Evolutionary conservation across 495 filamentous ascomycete genomes (phyloP).

Genomic region (Podospora pseudocomata): DNA sequence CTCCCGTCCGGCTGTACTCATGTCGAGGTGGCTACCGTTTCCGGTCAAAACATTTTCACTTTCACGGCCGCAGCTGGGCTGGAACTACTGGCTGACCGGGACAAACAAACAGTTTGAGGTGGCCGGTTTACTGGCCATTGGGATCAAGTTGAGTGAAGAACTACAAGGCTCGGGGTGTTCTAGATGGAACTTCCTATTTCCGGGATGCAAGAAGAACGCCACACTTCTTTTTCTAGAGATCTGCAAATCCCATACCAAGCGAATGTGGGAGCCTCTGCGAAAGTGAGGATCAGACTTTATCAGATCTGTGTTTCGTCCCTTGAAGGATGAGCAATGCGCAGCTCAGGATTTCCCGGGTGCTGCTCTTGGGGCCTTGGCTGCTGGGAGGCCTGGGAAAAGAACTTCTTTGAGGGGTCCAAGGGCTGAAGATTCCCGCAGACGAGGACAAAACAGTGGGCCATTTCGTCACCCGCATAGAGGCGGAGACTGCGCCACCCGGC

Average conservation of each 20-base stretch:
- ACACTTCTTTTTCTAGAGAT: background rate
- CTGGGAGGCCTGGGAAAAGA: background rate
- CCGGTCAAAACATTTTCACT: conserved; percentile 7
- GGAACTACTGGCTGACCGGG: background rate
- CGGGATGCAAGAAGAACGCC: background rate
- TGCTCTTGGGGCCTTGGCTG: background rate
- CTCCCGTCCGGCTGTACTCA: background rate
- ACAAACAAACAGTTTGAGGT: background rate
- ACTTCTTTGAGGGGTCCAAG: background rate
- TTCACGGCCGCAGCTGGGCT: background rate
- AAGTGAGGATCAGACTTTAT: background rate
- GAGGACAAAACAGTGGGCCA: conserved; percentile 11
- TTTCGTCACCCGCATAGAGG: conserved; percentile 11
- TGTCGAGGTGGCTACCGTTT: conserved; percentile 5
- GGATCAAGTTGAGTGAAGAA: background rate
- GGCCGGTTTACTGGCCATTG: too few relatives aligned
- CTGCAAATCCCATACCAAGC: background rate
- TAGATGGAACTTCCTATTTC: background rate
- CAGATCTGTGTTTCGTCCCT: background rate
- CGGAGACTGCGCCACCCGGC: conserved; percentile 18
- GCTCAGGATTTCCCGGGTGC: background rate
- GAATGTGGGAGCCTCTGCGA: background rate
- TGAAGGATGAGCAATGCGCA: background rate
- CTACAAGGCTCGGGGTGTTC: background rate
- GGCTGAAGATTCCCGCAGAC: background rate